A percentile compares a stretch with the other conserved stretches of the same genome.
phyloP scores from a whole-genome alignment of 139 green algal species.

The Chlorella sorokiniana region DNA sequence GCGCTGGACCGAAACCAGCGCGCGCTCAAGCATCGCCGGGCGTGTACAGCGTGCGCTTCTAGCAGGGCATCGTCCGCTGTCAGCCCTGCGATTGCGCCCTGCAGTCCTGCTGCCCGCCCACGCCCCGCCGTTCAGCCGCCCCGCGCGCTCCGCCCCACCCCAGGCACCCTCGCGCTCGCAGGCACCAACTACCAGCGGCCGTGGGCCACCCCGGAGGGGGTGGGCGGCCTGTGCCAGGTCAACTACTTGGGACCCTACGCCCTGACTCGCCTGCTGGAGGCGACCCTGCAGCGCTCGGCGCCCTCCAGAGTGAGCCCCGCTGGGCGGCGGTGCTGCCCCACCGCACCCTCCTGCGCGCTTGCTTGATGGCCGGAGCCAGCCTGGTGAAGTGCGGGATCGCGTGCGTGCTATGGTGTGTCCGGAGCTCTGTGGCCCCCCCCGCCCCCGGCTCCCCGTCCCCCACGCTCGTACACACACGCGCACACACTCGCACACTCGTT shows the following conservation, averaged over 20 bases:
- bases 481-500: not conserved
- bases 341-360: too few relatives aligned
- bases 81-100: not conserved
- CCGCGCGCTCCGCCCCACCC: not conserved
- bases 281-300: conserved; percentile 38
- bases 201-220: conserved; percentile 14
- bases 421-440: not conserved
- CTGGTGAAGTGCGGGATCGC: not conserved
- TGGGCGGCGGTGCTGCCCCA: not conserved
- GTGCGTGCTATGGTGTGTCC: too few relatives aligned
- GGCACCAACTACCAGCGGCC: not conserved
- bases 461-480: not conserved
- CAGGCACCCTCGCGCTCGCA: not conserved
- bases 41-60: too few relatives aligned
- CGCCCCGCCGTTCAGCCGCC: not conserved
- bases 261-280: conserved; percentile 71
- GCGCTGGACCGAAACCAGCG: too few relatives aligned
- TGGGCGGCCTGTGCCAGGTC: conserved; percentile 38
- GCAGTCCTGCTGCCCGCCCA: not conserved
- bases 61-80: not conserved
- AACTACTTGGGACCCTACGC: conserved; percentile 78
- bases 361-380: not conserved
- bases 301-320: conserved; percentile 6
- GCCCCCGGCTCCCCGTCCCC: not conserved
- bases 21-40: too few relatives aligned